Percentiles rank a stretch among this genome's conserved stretches.
Conservation (phyloP, 2,329 filamentous ascomycete genomes). For the Xylaria sp. region DNA sequence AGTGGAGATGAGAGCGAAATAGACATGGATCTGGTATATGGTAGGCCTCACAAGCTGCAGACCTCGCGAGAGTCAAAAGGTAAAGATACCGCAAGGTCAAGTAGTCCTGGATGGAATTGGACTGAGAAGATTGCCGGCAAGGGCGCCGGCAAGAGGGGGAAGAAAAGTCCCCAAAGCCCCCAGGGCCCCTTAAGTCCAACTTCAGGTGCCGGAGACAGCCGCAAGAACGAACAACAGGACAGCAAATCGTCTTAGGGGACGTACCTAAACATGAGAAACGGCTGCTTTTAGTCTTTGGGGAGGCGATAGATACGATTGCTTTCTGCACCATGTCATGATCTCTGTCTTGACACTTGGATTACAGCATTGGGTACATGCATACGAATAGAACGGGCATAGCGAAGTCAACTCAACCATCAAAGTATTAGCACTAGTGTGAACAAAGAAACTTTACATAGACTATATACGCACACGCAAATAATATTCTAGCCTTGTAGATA, state of each 20-base stretch:
- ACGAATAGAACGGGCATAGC: background rate
- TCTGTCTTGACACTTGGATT: background rate
- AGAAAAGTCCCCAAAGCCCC: slow-evolving; percentile 21
- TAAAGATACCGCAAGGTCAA: slow-evolving; percentile 18
- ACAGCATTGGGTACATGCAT: background rate
- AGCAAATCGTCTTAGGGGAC: background rate
- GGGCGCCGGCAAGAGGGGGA: slow-evolving; percentile 30
- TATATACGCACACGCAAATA: too few relatives aligned
- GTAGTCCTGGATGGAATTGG: slow-evolving; percentile 44
- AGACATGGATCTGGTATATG: slow-evolving; percentile 33
- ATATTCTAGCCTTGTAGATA: too few relatives aligned
- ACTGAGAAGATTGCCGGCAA: slow-evolving; percentile 48
- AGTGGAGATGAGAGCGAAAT: slow-evolving; percentile 51
- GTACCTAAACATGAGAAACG: background rate
- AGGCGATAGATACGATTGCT: background rate
- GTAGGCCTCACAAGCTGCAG: slow-evolving; percentile 15
- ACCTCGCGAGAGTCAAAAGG: slow-evolving; percentile 16
- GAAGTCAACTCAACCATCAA: background rate
- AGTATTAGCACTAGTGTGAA: background rate
- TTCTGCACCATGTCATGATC: background rate
- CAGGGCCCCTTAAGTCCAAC: slow-evolving; percentile 13
- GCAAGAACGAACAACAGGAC: background rate
- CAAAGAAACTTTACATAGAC: background rate
- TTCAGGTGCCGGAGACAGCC: background rate
- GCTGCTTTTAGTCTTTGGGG: background rate